phyloP scores from a whole-genome alignment of 1,284 basidiomycete genomes.

The Irpex rosettiformis region DNA sequence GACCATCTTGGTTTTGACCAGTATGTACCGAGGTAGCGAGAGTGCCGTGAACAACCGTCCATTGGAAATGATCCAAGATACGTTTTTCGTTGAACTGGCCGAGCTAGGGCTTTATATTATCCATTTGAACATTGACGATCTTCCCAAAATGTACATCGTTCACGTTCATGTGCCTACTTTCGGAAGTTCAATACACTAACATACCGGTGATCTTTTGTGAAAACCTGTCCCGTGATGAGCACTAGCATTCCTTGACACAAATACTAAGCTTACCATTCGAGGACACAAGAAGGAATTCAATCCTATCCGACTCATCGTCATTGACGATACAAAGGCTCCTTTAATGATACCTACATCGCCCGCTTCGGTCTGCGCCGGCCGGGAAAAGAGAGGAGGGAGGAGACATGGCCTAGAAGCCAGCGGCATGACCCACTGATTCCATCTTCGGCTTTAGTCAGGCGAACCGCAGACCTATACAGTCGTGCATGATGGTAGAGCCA shows the following conservation, averaged over 20 bases:
- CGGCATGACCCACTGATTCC: not conserved
- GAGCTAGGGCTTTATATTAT: not conserved
- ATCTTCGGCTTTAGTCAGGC: conserved; percentile 1
- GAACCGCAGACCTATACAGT: not conserved
- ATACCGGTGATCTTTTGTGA: not conserved
- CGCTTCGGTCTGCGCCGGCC: not conserved
- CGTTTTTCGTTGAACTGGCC: not conserved
- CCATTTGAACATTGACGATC: not conserved
- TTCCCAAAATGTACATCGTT: not conserved
- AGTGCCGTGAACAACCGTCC: too few species aligned
- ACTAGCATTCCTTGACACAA: not conserved
- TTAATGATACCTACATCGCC: not conserved
- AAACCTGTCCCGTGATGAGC: not conserved
- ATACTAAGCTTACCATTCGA: too few species aligned
- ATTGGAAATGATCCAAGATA: too few species aligned
- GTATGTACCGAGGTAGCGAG: too few species aligned
- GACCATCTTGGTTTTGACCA: too few species aligned
- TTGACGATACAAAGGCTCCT: not conserved
- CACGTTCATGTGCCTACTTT: not conserved
- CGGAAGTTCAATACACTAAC: not conserved
- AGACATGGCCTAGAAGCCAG: not conserved
- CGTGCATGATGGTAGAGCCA: not conserved
- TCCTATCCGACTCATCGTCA: too few species aligned
- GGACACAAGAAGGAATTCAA: too few species aligned
- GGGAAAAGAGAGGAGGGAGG: not conserved